phyloP scores from a whole-genome alignment of 805 yeast species.

The Saturnispora bothae region DNA sequence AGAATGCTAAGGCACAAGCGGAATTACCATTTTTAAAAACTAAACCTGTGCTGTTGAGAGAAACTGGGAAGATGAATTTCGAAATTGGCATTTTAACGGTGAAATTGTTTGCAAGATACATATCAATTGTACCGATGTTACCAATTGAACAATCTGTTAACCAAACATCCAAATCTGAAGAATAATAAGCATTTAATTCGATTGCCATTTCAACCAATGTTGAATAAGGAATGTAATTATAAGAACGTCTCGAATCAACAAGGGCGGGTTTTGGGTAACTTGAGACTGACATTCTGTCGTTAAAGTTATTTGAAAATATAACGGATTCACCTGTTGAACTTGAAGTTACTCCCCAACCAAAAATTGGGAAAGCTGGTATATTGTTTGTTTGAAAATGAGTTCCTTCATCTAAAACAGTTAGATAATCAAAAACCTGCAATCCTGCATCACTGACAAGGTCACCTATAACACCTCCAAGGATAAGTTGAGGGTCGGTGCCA shows the following conservation, averaged over 20 bases:
- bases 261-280: slow-evolving; percentile 40
- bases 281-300: slow-evolving; percentile 31
- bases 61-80: slow-evolving; percentile 34
- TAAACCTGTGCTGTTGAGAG: slow-evolving; percentile 27
- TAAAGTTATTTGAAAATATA: slow-evolving; percentile 24
- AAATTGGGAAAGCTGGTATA: slow-evolving; percentile 37
- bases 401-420: slow-evolving; percentile 30
- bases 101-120: slow-evolving; percentile 40
- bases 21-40: slow-evolving; percentile 41
- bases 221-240: slow-evolving; percentile 44
- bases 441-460: slow-evolving; percentile 33
- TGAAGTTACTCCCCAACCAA: slow-evolving; percentile 33
- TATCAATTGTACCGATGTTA: slow-evolving; percentile 39
- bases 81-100: slow-evolving; percentile 39
- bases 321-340: slow-evolving; percentile 18
- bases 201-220: slow-evolving; percentile 52
- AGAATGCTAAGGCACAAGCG: slow-evolving; percentile 48
- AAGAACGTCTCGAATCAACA: slow-evolving; percentile 44
- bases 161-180: slow-evolving; percentile 41
- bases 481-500: slow-evolving; percentile 26
- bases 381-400: slow-evolving; percentile 9
- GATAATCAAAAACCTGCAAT: slow-evolving; percentile 37
- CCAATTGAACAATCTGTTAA: slow-evolving; percentile 49
- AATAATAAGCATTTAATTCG: slow-evolving; percentile 58
- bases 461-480: slow-evolving; percentile 52